Base-by-base conservation (phyloP, 202 grass and related monocot species). In the Panicum virgatum region DNA sequence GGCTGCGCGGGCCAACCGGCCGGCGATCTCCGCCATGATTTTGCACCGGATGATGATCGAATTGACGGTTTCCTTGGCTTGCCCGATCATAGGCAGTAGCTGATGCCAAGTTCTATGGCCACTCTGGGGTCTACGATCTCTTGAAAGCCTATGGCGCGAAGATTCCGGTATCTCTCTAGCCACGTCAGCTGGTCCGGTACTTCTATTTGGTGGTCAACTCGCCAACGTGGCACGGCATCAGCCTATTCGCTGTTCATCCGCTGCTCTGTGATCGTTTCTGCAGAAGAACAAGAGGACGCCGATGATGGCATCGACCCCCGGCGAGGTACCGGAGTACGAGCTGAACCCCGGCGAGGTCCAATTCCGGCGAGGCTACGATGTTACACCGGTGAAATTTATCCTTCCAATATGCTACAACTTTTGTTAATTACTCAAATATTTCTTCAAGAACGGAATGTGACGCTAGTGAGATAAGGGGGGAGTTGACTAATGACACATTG, bases 321-420 rank as follows among this genome's bases (percentile, higher is more conserved):
- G 83, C 46, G 92, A 99, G n/a, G 75, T 99, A 71, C 96, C 96
- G 4, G 93, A 99, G 82, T 99, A 99, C 75, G 96, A 99, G 76
- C 34, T 99, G 68, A 99, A 89, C 74, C 93, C 96, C 12, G 54
- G 78, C 14, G 93, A 99, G 68, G 80, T 99, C 70, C 91, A 92
- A 23, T 92, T 99, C 79, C 80, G 93, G 67, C 88, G 91, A 87
- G 96, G 96, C 50, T 86, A 91, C 22, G 90, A 96, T 65, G 80
- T 96, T 59, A 69, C 88, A 62, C 87, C 86, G 96, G 96, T 90
- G 58, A 9, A 9, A 48, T 25, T 54, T 25, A n/a, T 43, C 16
- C 6, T 64, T 61, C 20, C 15, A 27, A 9, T 30, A 14, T 56
- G 27, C n/a, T n/a, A 0, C 6, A 65, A 51, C 11, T 27, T 72